These are phyloP conservation scores for Thermothielavioides terrestris DNA, from an alignment of 495 filamentous ascomycete genomes.

Conservation along the genomic window DNA sequence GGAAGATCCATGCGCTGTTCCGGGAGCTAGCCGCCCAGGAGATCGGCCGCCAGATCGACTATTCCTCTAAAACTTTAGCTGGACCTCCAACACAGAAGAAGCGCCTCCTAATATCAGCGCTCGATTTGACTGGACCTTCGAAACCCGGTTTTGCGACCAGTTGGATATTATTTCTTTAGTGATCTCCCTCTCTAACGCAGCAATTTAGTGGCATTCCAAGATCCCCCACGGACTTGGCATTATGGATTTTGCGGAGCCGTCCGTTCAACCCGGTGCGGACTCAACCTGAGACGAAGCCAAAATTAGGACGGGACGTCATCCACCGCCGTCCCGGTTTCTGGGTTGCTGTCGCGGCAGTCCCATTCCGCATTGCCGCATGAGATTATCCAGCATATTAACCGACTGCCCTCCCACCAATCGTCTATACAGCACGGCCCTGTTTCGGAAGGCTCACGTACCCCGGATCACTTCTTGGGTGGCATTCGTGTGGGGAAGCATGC, in stretches of 20 bases:
- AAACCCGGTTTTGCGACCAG: no score
- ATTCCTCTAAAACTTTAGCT: no score
- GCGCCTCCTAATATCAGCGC: no score
- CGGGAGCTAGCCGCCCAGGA: no score
- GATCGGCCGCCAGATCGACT: no score
- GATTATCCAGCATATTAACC: constrained; percentile 16
- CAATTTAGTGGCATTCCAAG: no score
- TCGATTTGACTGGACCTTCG: no score
- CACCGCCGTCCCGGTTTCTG: constrained; percentile 16
- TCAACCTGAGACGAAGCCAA: background rate
- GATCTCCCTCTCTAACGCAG: background rate
- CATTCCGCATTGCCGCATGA: constrained; percentile 16
- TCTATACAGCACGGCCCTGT: constrained; percentile 3
- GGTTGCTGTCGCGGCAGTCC: constrained; percentile 11
- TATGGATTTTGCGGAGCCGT: background rate
- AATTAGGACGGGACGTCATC: constrained; percentile 12
- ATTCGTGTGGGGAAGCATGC: constrained; percentile 10
- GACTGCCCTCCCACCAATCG: constrained; percentile 12
- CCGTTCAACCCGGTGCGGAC: background rate
- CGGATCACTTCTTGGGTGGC: constrained; percentile 12
- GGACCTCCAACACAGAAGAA: no score
- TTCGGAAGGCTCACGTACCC: constrained; percentile 10
- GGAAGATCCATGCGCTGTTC: no score
- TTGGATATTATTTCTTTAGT: no score
- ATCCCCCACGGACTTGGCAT: background rate